Evolutionary conservation across 1,284 basidiomycete genomes (phyloP), one percentile per base, ranked within the genome.

Genomic region (Thelephora terrestris): DNA sequence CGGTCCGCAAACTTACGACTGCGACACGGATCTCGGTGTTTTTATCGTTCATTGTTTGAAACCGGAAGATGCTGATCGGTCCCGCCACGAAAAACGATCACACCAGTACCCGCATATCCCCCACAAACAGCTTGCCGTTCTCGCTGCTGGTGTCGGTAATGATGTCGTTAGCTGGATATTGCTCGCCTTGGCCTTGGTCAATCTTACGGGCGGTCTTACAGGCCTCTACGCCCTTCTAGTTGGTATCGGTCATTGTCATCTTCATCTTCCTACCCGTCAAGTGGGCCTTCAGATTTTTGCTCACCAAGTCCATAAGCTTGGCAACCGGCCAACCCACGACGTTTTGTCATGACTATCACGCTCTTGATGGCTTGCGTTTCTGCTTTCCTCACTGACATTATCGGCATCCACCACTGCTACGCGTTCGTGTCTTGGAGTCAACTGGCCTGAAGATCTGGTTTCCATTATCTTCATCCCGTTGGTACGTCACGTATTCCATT

Each of bases 381-480:
- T 16, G 86, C 88, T 0, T 94, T 92, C 69, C 83, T 86, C 67
- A 94, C 92, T 9, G 90, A 92, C 64, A 82, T 92, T 55, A 87
- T 91, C 52, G 85, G 90, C 57, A 74, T 86, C 50, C 75, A 80
- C 73, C 24, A 5, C 45, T 7, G 5, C 6, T 18, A 49, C 20
- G 18, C 12, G 40, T 35, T 36, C 25, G 20, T n/a, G n/a, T 25
- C 29, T 9, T 10, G 39, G 5, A 39, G 37, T n/a, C n/a, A n/a
- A n/a, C n/a, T n/a, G 80, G 65, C 68, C 92, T 20, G 91, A 94
- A 65, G 91, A 93, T 66, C 64, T 85, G 24, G 74, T 82, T 44
- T 77, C 70, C 51, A 77, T 85, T 42, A 57, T 95, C 16, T 83
- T 95, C 64, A 64, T 97, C 24, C 91, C 92, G 9, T 74, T 93